These are phyloP conservation scores for Colletotrichum sp. DNA, from an alignment of 2,329 filamentous ascomycete species.

Conservation along the genomic window DNA sequence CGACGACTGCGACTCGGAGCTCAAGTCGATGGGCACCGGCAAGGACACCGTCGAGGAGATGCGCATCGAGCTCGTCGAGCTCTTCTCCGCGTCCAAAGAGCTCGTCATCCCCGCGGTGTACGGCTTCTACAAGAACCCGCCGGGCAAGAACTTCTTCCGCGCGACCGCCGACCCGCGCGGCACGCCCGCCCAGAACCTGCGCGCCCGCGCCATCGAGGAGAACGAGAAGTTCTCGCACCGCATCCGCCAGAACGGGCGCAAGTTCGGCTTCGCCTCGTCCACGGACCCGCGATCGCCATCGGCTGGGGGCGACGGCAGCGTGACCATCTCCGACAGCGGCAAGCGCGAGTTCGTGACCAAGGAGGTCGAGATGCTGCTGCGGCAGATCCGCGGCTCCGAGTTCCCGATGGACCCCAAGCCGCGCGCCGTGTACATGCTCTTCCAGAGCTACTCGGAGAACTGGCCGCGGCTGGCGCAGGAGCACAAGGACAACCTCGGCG, in stretches of 20 bases:
- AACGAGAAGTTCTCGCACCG: slow-evolving; percentile 53
- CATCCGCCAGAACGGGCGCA: slow-evolving; percentile 55
- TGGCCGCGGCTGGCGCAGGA: slow-evolving; percentile 57
- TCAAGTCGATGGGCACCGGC: slow-evolving; percentile 53
- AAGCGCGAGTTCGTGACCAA: slow-evolving; percentile 53
- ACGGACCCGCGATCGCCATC: background rate
- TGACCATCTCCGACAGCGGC: slow-evolving; percentile 35
- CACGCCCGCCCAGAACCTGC: slow-evolving; percentile 55
- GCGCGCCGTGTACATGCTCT: slow-evolving; percentile 57
- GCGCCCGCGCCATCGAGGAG: slow-evolving; percentile 55
- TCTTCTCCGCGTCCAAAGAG: slow-evolving; percentile 56
- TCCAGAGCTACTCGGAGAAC: slow-evolving; percentile 56
- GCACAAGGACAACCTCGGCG: slow-evolving; percentile 58
- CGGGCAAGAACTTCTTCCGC: slow-evolving; percentile 55
- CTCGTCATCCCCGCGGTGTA: slow-evolving; percentile 58
- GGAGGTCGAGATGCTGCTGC: slow-evolving; percentile 53
- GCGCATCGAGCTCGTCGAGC: slow-evolving; percentile 56
- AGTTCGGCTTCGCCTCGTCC: slow-evolving; percentile 44
- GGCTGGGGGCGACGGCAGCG: slow-evolving; percentile 17
- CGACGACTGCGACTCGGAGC: slow-evolving; percentile 52
- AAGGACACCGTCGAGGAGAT: slow-evolving; percentile 59
- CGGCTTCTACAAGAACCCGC: slow-evolving; percentile 60
- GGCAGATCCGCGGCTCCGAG: slow-evolving; percentile 56
- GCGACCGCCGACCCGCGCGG: slow-evolving; percentile 52
- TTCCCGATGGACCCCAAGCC: slow-evolving; percentile 58